Evolutionary conservation across 768 basidiomycete species (phyloP).

Genomic region (Lentinus tigrinus): DNA sequence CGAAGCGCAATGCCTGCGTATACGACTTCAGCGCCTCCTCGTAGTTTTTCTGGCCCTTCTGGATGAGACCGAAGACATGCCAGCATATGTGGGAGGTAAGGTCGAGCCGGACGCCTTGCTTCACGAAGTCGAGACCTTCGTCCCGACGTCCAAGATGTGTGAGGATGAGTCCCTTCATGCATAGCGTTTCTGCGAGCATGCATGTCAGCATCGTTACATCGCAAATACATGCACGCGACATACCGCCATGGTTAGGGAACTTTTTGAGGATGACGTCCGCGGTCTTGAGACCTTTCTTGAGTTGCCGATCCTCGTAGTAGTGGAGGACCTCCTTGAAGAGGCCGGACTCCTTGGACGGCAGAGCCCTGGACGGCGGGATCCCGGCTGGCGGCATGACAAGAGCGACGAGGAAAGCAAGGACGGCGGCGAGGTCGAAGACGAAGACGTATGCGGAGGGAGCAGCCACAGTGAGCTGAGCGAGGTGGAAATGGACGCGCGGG

Average conservation of each 20-base stretch:
- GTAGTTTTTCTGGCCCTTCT: slow-evolving; percentile 93
- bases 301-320: slow-evolving; percentile 85
- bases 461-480: neutral
- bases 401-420: slow-evolving; percentile 1
- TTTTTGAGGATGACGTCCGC: slow-evolving; percentile 95
- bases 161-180: slow-evolving; percentile 92
- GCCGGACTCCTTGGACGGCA: slow-evolving; percentile 80
- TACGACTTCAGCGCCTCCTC: slow-evolving; percentile 94
- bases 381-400: slow-evolving; percentile 26
- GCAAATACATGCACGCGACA: slow-evolving; percentile 18
- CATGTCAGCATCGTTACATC: neutral
- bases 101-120: slow-evolving; percentile 80
- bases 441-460: neutral
- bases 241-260: slow-evolving; percentile 94
- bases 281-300: slow-evolving; percentile 86
- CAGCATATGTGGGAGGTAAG: slow-evolving; percentile 92
- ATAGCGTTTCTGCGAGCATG: slow-evolving; percentile 72
- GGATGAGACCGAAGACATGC: slow-evolving; percentile 96
- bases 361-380: slow-evolving; percentile 44
- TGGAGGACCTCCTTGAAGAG: slow-evolving; percentile 86
- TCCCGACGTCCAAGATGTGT: slow-evolving; percentile 79
- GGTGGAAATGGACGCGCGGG: neutral
- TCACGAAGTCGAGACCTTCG: slow-evolving; percentile 79
- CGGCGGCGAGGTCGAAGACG: neutral
- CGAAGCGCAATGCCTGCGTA: slow-evolving; percentile 82